phyloP scores from a whole-genome alignment of 139 green algal genomes.

The Cymbomonas tetramitiformis region DNA sequence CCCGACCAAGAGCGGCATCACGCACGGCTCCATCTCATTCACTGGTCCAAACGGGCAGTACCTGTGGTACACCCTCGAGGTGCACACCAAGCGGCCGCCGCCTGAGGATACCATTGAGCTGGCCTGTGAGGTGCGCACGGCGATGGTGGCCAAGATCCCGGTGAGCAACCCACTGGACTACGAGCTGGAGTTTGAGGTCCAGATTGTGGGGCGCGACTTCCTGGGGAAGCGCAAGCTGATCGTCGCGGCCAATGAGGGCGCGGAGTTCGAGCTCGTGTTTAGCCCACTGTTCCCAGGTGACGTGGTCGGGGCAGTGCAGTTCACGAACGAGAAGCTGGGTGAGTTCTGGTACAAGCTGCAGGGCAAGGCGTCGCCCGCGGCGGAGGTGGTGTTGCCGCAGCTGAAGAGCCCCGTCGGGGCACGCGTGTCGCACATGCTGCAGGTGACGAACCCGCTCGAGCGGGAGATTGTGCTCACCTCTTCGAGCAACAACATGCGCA shows the following conservation, averaged over 20 bases:
- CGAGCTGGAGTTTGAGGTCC: slow-evolving; percentile 5
- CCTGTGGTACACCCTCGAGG: slow-evolving; percentile 47
- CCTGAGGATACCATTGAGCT: slow-evolving; percentile 37
- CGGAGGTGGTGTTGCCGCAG: slow-evolving; percentile 20
- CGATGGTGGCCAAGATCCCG: neutral
- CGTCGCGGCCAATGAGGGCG: slow-evolving; percentile 1
- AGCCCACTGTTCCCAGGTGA: slow-evolving; percentile 33
- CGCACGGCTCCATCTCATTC: slow-evolving; percentile 44
- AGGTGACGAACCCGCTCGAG: slow-evolving; percentile 39
- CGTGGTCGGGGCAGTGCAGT: slow-evolving; percentile 23
- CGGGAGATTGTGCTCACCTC: slow-evolving; percentile 7
- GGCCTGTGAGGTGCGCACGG: slow-evolving; percentile 28
- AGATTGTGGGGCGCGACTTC: slow-evolving; percentile 1
- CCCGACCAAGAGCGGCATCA: slow-evolving; percentile 27
- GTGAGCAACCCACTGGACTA: slow-evolving; percentile 10
- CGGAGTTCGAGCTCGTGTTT: slow-evolving; percentile 39
- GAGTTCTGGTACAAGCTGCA: slow-evolving; percentile 48
- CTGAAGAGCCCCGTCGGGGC: slow-evolving; percentile 33
- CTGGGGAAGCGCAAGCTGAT: neutral
- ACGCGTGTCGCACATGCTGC: slow-evolving; percentile 2
- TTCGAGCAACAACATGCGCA: slow-evolving; percentile 20
- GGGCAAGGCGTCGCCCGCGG: slow-evolving; percentile 27
- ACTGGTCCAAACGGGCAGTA: slow-evolving; percentile 39
- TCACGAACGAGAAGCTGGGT: slow-evolving; percentile 41
- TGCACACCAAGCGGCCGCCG: slow-evolving; percentile 37